phyloP scores from a whole-genome alignment of 306 rosid genomes.

The Cucumis sativus region Cucumber_9930_V3 NC_026660.2:2925501-2926000 shows the following conservation, averaged over 20 bases:
- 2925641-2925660: not conserved
- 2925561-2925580: not conserved
- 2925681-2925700: not conserved
- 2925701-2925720: constrained; percentile 8
- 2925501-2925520: not conserved
- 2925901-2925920: too few species aligned
- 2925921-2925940: too few species aligned
- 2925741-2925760: not conserved
- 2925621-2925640: not conserved
- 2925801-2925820: too few species aligned
- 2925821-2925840: too few species aligned
- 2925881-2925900: not conserved
- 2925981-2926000: too few species aligned
- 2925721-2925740: not conserved
- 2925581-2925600: not conserved
- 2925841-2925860: too few species aligned
- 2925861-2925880: too few species aligned
- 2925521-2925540: not conserved
- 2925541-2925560: not conserved
- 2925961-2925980: too few species aligned
- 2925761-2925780: not conserved
- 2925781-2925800: not conserved
- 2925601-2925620: not conserved
- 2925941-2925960: too few species aligned
- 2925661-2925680: not conserved